These are phyloP conservation scores for Tulasnella sp. DNA, from an alignment of 768 basidiomycete genomes.

Conservation along the genomic window DNA sequence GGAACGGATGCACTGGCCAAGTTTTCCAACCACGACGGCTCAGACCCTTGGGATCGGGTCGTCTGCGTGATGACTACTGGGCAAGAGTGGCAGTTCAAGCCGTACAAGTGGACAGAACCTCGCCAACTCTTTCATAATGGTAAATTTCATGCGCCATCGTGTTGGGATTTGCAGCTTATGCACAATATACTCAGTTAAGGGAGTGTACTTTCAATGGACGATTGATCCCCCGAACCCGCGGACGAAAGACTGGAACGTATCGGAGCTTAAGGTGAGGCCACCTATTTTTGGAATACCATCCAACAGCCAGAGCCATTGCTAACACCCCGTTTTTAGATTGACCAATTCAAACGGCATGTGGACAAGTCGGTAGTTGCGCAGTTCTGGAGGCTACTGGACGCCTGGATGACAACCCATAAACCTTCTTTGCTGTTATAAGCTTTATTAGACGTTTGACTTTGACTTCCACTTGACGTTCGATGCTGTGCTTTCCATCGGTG, in stretches of 20 bases:
- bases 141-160: slow-evolving; percentile 29
- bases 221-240: slow-evolving; percentile 83
- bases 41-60: slow-evolving; percentile 93
- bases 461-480: no score
- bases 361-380: slow-evolving; percentile 92
- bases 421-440: slow-evolving; percentile 32
- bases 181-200: slow-evolving; percentile 56
- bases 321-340: slow-evolving; percentile 48
- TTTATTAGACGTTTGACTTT: no score
- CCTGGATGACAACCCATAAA: slow-evolving; percentile 73
- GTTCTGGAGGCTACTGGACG: slow-evolving; percentile 89
- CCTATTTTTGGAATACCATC: background rate
- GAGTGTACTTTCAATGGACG: slow-evolving; percentile 89
- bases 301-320: background rate
- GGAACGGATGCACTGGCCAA: slow-evolving; percentile 85
- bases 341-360: slow-evolving; percentile 77
- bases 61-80: slow-evolving; percentile 98
- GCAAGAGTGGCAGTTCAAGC: slow-evolving; percentile 94
- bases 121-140: slow-evolving; percentile 88
- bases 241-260: slow-evolving; percentile 96
- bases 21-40: slow-evolving; percentile 42
- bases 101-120: slow-evolving; percentile 96
- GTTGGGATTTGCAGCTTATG: background rate
- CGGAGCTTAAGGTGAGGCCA: slow-evolving; percentile 66
- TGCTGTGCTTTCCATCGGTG: no score